Base-by-base conservation (phyloP, 257 asterid species). In the Echites panduratus region DNA sequence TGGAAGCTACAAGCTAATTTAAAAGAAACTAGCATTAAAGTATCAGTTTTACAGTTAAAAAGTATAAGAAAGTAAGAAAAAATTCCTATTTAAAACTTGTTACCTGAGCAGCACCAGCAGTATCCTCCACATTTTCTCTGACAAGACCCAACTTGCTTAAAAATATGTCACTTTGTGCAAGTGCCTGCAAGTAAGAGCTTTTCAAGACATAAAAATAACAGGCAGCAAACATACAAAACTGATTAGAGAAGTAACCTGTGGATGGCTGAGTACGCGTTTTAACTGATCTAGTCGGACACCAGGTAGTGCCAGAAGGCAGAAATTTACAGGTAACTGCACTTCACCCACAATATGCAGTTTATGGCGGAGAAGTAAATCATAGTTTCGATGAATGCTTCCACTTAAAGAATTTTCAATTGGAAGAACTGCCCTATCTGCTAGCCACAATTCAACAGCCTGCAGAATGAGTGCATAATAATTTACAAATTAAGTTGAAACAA, bases 91-190 rank as follows among this genome's bases (percentile, higher is more conserved):
- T 14, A 0, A 66, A 19, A 40, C 12, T 72, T 29, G 56, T 68
- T 45, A 78, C 82, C 79, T 79, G 77, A 64, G 79, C 77, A 65
- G 77, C 83, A 64, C 70, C 77, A 56, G 82, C 82, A 27, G 79
- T 40, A 43, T 79, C 79, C 49, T 79, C 69, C 32, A 71, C 67
- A 41, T 40, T 66, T 26, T 70, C 79, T 71, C 76, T 71, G 43
- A 67, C 41, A 58, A 75, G 77, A 40, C 77, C 77, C 59, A 71
- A 67, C 52, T 79, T 74, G 68, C 67, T 79, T 11, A 79, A 73
- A 22, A 45, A 63, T 1, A 3, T 26, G 56, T 79, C 76, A 56
- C 82, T 50, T 70, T 63, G 76, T 27, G 52, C 76, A 56, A 79
- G 82, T 54, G 77, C 82, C 82, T 79, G 73, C 52, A 66, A 45